A percentile compares a stretch with the other conserved stretches of the same genome.
These are phyloP conservation scores for Volvox africanus DNA, from an alignment of 139 green algal genomes.

Conservation along the genomic window DNA sequence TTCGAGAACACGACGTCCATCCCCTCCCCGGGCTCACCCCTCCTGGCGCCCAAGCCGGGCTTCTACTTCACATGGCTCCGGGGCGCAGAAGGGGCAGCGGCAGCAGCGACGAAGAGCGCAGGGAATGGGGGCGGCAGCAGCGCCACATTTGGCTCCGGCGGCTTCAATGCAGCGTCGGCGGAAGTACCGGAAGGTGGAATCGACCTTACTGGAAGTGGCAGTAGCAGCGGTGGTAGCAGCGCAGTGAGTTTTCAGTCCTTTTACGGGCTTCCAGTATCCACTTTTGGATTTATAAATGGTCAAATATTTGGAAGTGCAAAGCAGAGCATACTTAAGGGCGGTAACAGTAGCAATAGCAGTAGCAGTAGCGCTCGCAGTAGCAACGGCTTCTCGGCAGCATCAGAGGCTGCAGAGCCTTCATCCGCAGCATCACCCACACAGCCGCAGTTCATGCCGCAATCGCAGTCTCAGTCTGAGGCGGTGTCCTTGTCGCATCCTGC, in stretches of 20 bases:
- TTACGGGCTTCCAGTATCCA: neutral
- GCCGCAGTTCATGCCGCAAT: too few relatives aligned
- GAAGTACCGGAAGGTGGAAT: neutral
- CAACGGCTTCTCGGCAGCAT: neutral
- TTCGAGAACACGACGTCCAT: constrained; percentile 24
- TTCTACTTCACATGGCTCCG: constrained; percentile 22
- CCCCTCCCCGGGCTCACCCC: neutral
- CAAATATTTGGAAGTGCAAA: neutral
- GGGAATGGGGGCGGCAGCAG: neutral
- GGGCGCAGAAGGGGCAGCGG: neutral
- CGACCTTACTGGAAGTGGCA: neutral
- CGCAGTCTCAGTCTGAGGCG: neutral
- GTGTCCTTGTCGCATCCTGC: neutral
- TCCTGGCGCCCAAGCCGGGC: constrained; percentile 14
- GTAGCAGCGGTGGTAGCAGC: neutral
- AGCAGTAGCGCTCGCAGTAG: neutral
- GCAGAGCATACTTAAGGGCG: neutral
- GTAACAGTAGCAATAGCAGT: neutral
- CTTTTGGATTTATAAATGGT: neutral
- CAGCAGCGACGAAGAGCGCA: too few relatives aligned
- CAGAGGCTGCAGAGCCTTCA: neutral
- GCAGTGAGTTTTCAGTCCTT: neutral
- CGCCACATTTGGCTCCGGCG: too few relatives aligned
- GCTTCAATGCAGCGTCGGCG: neutral
- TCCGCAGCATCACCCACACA: neutral